Conservation (phyloP, 1,284 basidiomycete species). For the Kwoniella shivajii region DNA sequence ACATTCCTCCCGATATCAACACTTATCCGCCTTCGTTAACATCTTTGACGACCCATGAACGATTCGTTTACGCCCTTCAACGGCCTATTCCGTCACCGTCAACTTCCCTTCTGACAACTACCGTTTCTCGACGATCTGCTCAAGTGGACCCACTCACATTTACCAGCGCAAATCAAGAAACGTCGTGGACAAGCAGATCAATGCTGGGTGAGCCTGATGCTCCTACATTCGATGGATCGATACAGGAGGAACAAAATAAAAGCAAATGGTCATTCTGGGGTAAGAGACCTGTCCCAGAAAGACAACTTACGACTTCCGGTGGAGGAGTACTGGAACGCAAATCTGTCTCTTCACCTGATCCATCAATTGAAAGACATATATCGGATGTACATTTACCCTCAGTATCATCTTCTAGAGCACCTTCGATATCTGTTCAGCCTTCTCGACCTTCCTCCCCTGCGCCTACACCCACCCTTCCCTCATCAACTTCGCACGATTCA, state of each 20-base stretch:
- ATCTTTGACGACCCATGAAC: slow-evolving; percentile 42
- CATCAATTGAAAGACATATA: slow-evolving; percentile 9
- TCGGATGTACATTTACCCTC: slow-evolving; percentile 5
- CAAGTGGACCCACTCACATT: slow-evolving; percentile 20
- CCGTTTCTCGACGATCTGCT: slow-evolving; percentile 20
- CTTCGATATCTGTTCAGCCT: slow-evolving; percentile 5
- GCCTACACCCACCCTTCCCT: slow-evolving; percentile 2
- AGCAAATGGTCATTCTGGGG: slow-evolving; percentile 51
- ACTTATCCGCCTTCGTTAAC: slow-evolving; percentile 44
- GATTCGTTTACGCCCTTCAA: slow-evolving; percentile 39
- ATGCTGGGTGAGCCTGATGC: slow-evolving; percentile 48
- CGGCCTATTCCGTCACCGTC: slow-evolving; percentile 43
- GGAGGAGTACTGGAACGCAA: slow-evolving; percentile 52
- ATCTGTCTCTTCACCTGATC: slow-evolving; percentile 11
- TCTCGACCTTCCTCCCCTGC: slow-evolving; percentile 20
- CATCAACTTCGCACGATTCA: background rate
- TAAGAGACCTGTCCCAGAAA: slow-evolving; percentile 30
- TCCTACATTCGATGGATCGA: background rate
- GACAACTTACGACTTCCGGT: slow-evolving; percentile 48
- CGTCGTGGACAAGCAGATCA: slow-evolving; percentile 44
- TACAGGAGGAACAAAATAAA: slow-evolving; percentile 18
- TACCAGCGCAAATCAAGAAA: slow-evolving; percentile 8
- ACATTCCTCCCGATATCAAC: slow-evolving; percentile 40
- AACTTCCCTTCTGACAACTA: slow-evolving; percentile 43
- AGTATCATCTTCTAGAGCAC: slow-evolving; percentile 13